A percentile compares a stretch with the other conserved stretches of the same genome.
Evolutionary conservation across 164 flowering plant species (phyloP).

Genomic region (Vitis rupestris): DNA sequence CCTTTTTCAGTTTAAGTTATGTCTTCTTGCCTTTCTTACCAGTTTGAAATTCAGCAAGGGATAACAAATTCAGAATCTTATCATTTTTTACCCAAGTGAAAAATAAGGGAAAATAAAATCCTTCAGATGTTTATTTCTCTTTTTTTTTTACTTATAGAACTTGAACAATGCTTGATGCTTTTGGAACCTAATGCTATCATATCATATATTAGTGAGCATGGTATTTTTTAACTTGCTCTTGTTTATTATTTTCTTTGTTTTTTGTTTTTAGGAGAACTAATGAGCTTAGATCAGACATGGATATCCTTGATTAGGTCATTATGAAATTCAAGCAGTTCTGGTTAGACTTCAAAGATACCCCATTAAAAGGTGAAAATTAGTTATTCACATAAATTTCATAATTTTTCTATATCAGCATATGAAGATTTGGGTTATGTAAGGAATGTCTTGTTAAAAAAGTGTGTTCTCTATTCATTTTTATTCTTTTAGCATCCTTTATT

Average conservation of each 20-base stretch:
- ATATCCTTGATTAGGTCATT: conserved; percentile 65
- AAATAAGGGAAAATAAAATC: too few species aligned
- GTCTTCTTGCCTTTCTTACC: too few species aligned
- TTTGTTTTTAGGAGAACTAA: conserved; percentile 66
- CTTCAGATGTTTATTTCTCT: background rate
- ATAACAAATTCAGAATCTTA: too few species aligned
- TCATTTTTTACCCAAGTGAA: too few species aligned
- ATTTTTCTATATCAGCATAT: background rate
- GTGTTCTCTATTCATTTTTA: background rate
- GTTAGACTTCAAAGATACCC: conserved; percentile 62
- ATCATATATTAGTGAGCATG: background rate
- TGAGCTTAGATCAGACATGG: conserved; percentile 73
- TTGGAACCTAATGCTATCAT: background rate
- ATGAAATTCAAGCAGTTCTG: conserved; percentile 77
- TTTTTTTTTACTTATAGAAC: background rate
- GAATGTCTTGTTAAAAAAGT: background rate
- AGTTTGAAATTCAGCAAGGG: too few species aligned
- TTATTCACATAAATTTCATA: background rate
- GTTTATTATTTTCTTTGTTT: background rate
- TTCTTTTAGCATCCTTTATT: background rate
- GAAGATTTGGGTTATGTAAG: background rate
- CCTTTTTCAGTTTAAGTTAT: too few species aligned
- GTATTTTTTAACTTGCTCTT: background rate
- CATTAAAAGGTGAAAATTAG: conserved; percentile 61
- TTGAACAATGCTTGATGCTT: conserved; percentile 2